These are phyloP conservation scores for Phellopilus nigrolimitatus DNA, from an alignment of 1,284 basidiomycete species.

Conservation along the genomic window DNA sequence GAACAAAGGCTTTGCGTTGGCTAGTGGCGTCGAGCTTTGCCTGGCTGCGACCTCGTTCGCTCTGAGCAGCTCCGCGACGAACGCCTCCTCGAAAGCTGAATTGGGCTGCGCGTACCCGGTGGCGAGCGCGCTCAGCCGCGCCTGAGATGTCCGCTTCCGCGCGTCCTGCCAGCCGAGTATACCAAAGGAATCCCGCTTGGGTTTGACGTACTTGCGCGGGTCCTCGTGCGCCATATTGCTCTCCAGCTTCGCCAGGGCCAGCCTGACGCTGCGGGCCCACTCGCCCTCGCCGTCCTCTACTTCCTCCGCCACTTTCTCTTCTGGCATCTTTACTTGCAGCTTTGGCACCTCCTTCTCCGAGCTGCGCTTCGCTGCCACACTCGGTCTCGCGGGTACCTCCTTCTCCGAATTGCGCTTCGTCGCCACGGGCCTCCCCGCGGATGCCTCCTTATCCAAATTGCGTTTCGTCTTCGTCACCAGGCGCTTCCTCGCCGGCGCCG, in stretches of 20 bases:
- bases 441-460: no score
- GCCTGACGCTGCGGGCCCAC: slow-evolving; percentile 7
- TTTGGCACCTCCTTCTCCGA: no score
- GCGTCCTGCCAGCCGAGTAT: slow-evolving; percentile 2
- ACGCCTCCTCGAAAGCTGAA: slow-evolving; percentile 5
- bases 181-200: slow-evolving; percentile 4
- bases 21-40: slow-evolving; percentile 6
- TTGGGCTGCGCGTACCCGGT: not conserved
- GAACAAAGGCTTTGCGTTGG: slow-evolving; percentile 3
- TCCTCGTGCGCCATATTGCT: slow-evolving; percentile 7
- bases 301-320: not conserved
- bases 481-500: no score
- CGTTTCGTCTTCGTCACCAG: no score
- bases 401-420: not conserved
- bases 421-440: no score
- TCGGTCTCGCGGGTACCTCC: no score
- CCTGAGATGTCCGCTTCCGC: slow-evolving; percentile 2
- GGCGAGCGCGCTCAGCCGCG: slow-evolving; percentile 5
- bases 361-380: no score
- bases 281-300: not conserved
- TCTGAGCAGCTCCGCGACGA: slow-evolving; percentile 6
- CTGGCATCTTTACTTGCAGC: not conserved
- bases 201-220: slow-evolving; percentile 6
- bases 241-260: slow-evolving; percentile 11
- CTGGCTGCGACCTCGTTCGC: slow-evolving; percentile 10